Base-by-base conservation (phyloP, 2,329 filamentous ascomycete genomes). In the Claviceps spartinae region DNA sequence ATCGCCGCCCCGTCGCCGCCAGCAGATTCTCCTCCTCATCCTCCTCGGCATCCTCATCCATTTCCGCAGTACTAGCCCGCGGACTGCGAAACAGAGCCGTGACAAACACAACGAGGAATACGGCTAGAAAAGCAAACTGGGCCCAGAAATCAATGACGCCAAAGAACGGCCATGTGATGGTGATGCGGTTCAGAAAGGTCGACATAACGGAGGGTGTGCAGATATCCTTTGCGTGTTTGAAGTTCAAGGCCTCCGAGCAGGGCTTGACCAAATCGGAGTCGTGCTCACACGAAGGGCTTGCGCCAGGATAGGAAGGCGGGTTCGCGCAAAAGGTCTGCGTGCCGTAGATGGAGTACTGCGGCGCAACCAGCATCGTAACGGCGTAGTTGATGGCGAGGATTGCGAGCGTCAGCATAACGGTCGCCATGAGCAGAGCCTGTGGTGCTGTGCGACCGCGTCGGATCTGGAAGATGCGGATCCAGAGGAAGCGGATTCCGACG, bases 71-170 rank as follows among this genome's bases (percentile, higher is more conserved):
- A 60, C 91, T 81, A 38, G 95, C 68, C 62, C 78, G 83, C 0
- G 91, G 90, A 1, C 88, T 82, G 43, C 85, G 82, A 75, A 97
- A 84, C 0, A 96, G 70, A 3, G 86, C 81, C 0, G 86, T 85
- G 22, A 88, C 54, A 59, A 95, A 86, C 13, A 95, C 83, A 51
- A 95, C 69, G 9, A 95, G 67, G 67, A 95, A 96, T 20, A 96
- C 75, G 37, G 69, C 85, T 44, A 98, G 69, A 70, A 98, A 97
- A 13, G 78, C 86, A 63, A 96, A 97, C 62, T 98, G 93, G 0
- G 89, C 87, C 89, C 90, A 98, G 67, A 97, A 98, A 59, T 88
- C 79, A n/a, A 97, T 72, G 11, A 85, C 82, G 11, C 93, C 93
- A 62, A 98, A 95, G 64, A 96, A 88, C 5, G 93, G 90, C 77